Percentiles rank a stretch among this genome's conserved stretches.
phyloP scores from a whole-genome alignment of 441 rosid species.

The Syzygium malaccense region DNA sequence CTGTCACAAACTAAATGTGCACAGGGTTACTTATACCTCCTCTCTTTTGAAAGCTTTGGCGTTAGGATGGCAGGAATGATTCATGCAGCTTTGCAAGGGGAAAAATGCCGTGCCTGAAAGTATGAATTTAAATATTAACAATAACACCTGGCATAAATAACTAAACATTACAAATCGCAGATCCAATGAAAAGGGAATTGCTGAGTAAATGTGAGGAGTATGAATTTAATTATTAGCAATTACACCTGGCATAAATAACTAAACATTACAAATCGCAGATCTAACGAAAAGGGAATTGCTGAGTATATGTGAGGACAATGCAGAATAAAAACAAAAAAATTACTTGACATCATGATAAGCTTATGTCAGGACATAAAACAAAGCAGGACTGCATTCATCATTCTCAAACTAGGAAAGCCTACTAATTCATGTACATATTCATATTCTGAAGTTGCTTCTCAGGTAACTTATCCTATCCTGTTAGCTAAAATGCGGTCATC shows the following conservation, averaged over 20 bases:
- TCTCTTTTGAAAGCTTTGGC: conserved; percentile 94
- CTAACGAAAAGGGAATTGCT: not conserved
- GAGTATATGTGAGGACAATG: not conserved
- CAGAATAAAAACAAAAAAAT: not conserved
- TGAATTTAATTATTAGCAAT: not conserved
- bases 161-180: not conserved
- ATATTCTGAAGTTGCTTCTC: not conserved
- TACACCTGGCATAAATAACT: not conserved
- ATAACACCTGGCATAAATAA: not conserved
- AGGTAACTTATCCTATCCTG: not conserved
- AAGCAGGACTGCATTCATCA: not conserved
- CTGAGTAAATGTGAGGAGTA: not conserved
- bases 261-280: not conserved
- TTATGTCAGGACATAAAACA: not conserved
- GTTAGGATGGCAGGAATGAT: conserved; percentile 82
- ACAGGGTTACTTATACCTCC: conserved; percentile 35
- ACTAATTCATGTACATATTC: not conserved
- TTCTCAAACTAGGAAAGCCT: not conserved
- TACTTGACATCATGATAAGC: not conserved
- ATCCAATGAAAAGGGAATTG: too few relatives aligned
- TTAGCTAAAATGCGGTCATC: not conserved
- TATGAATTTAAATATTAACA: not conserved
- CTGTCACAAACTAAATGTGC: not conserved
- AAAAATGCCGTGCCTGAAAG: conserved; percentile 73
- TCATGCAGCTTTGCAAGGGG: conserved; percentile 90